A percentile compares a stretch with the other conserved stretches of the same genome.
Evolutionary conservation across 768 basidiomycete genomes (phyloP).

Genomic region (Saitozyma podzolica): DNA sequence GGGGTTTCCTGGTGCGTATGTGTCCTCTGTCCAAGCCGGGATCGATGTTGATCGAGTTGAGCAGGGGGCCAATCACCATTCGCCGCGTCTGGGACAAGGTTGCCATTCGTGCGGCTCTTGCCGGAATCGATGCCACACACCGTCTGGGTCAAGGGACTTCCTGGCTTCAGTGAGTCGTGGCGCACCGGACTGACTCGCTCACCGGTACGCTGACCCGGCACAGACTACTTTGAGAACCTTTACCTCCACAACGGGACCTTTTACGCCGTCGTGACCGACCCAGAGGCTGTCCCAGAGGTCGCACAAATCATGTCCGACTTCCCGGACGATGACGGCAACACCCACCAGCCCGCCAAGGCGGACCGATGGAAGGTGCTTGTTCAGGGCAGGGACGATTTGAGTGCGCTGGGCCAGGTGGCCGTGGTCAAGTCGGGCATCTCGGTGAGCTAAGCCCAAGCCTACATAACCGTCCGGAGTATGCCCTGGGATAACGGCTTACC

Average conservation of each 20-base stretch:
- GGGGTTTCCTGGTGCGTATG: too few relatives aligned
- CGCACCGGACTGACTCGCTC: too few relatives aligned
- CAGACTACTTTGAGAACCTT: conserved; percentile 19
- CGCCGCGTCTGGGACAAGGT: too few relatives aligned
- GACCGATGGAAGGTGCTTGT: conserved; percentile 28
- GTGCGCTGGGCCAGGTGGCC: conserved; percentile 26
- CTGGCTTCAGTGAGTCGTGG: too few relatives aligned
- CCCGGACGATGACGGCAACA: conserved; percentile 14
- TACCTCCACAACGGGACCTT: conserved; percentile 37
- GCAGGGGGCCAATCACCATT: too few relatives aligned
- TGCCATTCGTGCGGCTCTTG: too few relatives aligned
- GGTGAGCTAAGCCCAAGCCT: conserved; percentile 17
- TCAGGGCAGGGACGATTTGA: conserved; percentile 7
- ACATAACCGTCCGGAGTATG: too few relatives aligned
- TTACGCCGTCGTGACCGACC: conserved; percentile 22
- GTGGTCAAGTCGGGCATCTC: conserved; percentile 28
- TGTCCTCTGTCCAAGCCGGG: too few relatives aligned
- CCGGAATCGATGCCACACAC: too few relatives aligned
- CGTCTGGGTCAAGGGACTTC: too few relatives aligned
- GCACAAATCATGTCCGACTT: conserved; percentile 24
- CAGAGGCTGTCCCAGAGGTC: conserved; percentile 21
- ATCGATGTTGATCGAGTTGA: too few relatives aligned
- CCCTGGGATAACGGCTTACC: neutral
- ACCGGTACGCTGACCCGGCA: too few relatives aligned
- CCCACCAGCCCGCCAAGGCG: conserved; percentile 20